A percentile compares a stretch with the other conserved stretches of the same genome.
Conservation (phyloP, 73 alveolate species). For the Blepharisma japonicum region DNA sequence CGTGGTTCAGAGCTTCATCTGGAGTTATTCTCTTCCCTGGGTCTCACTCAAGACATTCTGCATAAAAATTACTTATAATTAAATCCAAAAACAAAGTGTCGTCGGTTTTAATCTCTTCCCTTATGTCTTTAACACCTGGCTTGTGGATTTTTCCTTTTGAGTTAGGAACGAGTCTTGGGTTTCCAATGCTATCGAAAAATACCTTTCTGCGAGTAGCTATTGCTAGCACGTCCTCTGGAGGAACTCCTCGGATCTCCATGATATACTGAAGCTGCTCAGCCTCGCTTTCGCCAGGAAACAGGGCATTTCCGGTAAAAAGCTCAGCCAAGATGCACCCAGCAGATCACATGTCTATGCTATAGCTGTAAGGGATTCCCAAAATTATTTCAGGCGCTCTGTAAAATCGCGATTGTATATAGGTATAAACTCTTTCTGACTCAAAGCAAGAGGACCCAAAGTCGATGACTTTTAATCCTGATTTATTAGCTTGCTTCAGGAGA, state of each 20-base stretch:
- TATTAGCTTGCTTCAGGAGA: slow-evolving; percentile 46
- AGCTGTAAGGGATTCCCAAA: slow-evolving; percentile 55
- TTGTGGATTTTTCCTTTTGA: slow-evolving; percentile 51
- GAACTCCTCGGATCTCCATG: slow-evolving; percentile 59
- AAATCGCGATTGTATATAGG: slow-evolving; percentile 55
- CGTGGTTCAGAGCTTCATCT: slow-evolving; percentile 46
- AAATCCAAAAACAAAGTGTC: slow-evolving; percentile 45
- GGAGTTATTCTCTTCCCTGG: slow-evolving; percentile 58
- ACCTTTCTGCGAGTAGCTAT: slow-evolving; percentile 37
- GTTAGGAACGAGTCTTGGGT: slow-evolving; percentile 50
- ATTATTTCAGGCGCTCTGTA: slow-evolving; percentile 68
- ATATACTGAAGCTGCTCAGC: slow-evolving; percentile 50
- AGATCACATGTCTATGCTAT: slow-evolving; percentile 68
- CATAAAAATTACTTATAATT: slow-evolving; percentile 8
- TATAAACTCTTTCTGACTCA: slow-evolving; percentile 44
- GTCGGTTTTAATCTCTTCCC: slow-evolving; percentile 20
- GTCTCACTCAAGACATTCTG: slow-evolving; percentile 52
- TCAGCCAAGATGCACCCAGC: slow-evolving; percentile 67
- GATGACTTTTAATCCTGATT: slow-evolving; percentile 56
- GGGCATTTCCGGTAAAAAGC: slow-evolving; percentile 56
- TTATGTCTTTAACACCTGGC: slow-evolving; percentile 40
- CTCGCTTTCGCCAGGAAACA: slow-evolving; percentile 67
- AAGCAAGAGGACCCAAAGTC: slow-evolving; percentile 60
- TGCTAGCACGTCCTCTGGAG: slow-evolving; percentile 40
- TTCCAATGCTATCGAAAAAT: slow-evolving; percentile 45